These are phyloP conservation scores for Prunus mongolica DNA, from an alignment of 306 rosid species.

Conservation along the genomic window DNA sequence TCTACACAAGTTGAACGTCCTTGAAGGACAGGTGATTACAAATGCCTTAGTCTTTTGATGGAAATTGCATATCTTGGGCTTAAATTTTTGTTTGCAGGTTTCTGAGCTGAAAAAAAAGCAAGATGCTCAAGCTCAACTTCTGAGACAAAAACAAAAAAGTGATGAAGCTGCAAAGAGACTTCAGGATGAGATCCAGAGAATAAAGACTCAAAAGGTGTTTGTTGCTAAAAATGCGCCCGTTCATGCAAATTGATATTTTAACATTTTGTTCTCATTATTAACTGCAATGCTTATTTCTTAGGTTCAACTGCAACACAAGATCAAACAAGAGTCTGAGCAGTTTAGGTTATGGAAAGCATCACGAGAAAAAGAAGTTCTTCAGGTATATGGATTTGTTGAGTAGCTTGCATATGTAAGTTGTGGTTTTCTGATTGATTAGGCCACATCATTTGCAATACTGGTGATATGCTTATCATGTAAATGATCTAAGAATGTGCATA, in stretches of 20 bases:
- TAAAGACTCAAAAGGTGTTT: slow-evolving; percentile 79
- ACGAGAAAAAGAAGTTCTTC: slow-evolving; percentile 95
- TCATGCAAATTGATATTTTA: neutral
- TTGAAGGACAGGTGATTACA: slow-evolving; percentile 75
- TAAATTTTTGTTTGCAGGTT: slow-evolving; percentile 53
- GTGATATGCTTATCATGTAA: neutral
- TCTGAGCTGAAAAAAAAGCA: slow-evolving; percentile 82
- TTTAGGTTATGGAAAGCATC: slow-evolving; percentile 94
- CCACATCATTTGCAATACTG: neutral
- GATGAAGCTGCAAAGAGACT: slow-evolving; percentile 86
- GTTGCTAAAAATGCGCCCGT: neutral
- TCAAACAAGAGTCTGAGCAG: slow-evolving; percentile 96
- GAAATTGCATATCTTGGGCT: slow-evolving; percentile 19
- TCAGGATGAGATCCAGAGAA: slow-evolving; percentile 89
- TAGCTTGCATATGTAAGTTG: neutral
- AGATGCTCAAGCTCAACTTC: slow-evolving; percentile 83
- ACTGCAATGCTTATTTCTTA: slow-evolving; percentile 21
- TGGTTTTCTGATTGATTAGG: neutral
- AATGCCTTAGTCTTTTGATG: slow-evolving; percentile 1
- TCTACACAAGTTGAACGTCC: slow-evolving; percentile 82
- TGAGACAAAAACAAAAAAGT: slow-evolving; percentile 81
- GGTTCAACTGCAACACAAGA: slow-evolving; percentile 97
- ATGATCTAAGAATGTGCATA: neutral
- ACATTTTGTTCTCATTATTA: neutral
- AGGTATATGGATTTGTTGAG: slow-evolving; percentile 47